These are phyloP conservation scores for Xylariales sp. DNA, from an alignment of 2,329 filamentous ascomycete genomes.

Conservation along the genomic window DNA sequence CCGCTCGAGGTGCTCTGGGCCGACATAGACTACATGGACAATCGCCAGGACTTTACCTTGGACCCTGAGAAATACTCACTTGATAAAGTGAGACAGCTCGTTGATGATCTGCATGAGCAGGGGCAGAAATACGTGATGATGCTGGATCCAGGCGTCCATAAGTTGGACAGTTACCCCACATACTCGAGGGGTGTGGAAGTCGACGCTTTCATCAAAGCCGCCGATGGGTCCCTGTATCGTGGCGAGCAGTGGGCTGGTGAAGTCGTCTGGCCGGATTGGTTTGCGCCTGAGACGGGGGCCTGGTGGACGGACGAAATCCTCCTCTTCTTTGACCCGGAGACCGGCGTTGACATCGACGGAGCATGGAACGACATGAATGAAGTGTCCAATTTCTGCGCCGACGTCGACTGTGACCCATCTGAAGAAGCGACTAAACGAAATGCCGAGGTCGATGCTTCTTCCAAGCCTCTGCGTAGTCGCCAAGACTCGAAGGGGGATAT, in stretches of 20 bases:
- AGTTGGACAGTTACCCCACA: conserved; percentile 47
- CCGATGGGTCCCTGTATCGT: conserved; percentile 58
- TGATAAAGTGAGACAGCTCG: conserved; percentile 66
- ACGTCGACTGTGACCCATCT: conserved; percentile 40
- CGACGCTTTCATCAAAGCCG: conserved; percentile 53
- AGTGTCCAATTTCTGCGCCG: conserved; percentile 54
- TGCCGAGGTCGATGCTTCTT: conserved; percentile 54
- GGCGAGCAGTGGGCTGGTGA: conserved; percentile 75
- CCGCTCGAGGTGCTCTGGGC: too few species aligned
- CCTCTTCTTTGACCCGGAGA: conserved; percentile 64
- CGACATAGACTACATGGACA: conserved; percentile 66
- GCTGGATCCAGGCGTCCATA: conserved; percentile 68
- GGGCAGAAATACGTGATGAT: conserved; percentile 74
- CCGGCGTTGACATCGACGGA: conserved; percentile 73
- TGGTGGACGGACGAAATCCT: conserved; percentile 72
- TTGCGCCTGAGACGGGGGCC: conserved; percentile 63
- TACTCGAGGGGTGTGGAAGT: conserved; percentile 52
- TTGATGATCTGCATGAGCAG: conserved; percentile 66
- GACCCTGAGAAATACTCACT: conserved; percentile 66
- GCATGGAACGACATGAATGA: conserved; percentile 75
- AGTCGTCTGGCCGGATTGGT: conserved; percentile 74
- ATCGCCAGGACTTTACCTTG: conserved; percentile 63
- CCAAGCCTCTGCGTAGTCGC: neutral
- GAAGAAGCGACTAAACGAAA: conserved; percentile 25
- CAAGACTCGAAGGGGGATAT: conserved; percentile 48